phyloP scores from a whole-genome alignment of 805 yeast genomes.

The Zygoascus flipseniorum region DNA sequence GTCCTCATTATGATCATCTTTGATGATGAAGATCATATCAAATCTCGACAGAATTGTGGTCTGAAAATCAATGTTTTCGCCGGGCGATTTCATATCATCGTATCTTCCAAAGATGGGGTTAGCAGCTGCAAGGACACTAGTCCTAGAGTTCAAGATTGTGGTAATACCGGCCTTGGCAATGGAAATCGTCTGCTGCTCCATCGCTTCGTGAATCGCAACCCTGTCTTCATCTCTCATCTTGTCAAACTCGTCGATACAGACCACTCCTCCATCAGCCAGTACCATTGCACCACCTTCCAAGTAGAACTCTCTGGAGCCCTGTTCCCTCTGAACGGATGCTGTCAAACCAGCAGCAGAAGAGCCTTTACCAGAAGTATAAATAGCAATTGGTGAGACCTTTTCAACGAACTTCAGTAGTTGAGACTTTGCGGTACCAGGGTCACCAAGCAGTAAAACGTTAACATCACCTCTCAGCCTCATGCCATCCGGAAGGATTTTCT shows the following conservation, averaged over 20 bases:
- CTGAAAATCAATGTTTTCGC: constrained; percentile 97
- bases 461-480: constrained; percentile 96
- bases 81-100: constrained; percentile 92
- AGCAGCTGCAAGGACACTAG: constrained; percentile 95
- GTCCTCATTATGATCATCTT: constrained; percentile 83
- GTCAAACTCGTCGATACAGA: constrained; percentile 98
- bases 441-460: constrained; percentile 87
- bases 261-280: constrained; percentile 98
- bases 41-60: constrained; percentile 94
- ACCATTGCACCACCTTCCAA: constrained; percentile 99
- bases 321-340: constrained; percentile 92
- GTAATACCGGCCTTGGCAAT: constrained; percentile 99
- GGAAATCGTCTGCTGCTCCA: constrained; percentile 99
- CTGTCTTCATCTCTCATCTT: constrained; percentile 99
- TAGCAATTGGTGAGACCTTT: constrained; percentile 87
- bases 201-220: constrained; percentile 98
- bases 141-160: constrained; percentile 90
- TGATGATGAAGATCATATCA: constrained; percentile 96
- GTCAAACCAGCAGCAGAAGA: constrained; percentile 99
- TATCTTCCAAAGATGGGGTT: constrained; percentile 96
- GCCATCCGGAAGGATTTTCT: constrained; percentile 87
- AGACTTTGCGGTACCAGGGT: constrained; percentile 98
- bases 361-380: constrained; percentile 97
- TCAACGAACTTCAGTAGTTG: constrained; percentile 93
- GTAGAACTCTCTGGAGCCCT: constrained; percentile 80